phyloP scores from a whole-genome alignment of 768 basidiomycete species.

The Gymnopilus junonius region DNA sequence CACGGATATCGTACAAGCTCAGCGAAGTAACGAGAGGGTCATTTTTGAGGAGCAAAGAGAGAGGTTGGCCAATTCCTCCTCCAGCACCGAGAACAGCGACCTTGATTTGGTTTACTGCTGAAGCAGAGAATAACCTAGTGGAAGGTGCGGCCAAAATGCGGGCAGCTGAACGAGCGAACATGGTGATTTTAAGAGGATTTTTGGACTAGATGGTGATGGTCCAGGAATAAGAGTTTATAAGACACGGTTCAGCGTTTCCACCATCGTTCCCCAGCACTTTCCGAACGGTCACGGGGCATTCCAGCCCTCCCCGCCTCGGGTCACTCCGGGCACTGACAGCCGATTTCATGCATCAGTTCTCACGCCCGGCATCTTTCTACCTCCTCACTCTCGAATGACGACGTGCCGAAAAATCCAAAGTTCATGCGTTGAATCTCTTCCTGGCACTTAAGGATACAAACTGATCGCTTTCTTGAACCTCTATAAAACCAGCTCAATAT shows the following conservation, averaged over 20 bases:
- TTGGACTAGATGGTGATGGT: slow-evolving; percentile 22
- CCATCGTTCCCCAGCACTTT: neutral
- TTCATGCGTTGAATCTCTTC: too few species aligned
- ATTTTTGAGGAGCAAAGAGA: slow-evolving; percentile 91
- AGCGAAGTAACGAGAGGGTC: slow-evolving; percentile 89
- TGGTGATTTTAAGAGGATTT: slow-evolving; percentile 27
- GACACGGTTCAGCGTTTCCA: neutral
- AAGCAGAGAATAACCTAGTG: slow-evolving; percentile 77
- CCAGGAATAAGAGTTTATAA: slow-evolving; percentile 15
- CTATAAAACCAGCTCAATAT: too few species aligned
- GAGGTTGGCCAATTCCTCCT: slow-evolving; percentile 98
- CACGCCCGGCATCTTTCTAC: too few species aligned
- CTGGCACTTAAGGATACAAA: too few species aligned
- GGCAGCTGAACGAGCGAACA: slow-evolving; percentile 70
- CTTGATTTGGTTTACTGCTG: slow-evolving; percentile 73
- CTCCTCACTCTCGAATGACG: too few species aligned
- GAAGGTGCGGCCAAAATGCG: slow-evolving; percentile 58
- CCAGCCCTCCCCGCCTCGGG: slow-evolving; percentile 16
- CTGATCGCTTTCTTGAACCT: too few species aligned
- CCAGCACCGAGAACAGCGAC: slow-evolving; percentile 98
- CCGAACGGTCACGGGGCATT: slow-evolving; percentile 8
- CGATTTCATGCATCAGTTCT: too few species aligned
- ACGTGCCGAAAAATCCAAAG: too few species aligned
- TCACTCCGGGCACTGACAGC: slow-evolving; percentile 16
- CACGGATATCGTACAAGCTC: slow-evolving; percentile 93